Conservation (phyloP, 2,329 filamentous ascomycete genomes). For the Phialophora tarda region DNA sequence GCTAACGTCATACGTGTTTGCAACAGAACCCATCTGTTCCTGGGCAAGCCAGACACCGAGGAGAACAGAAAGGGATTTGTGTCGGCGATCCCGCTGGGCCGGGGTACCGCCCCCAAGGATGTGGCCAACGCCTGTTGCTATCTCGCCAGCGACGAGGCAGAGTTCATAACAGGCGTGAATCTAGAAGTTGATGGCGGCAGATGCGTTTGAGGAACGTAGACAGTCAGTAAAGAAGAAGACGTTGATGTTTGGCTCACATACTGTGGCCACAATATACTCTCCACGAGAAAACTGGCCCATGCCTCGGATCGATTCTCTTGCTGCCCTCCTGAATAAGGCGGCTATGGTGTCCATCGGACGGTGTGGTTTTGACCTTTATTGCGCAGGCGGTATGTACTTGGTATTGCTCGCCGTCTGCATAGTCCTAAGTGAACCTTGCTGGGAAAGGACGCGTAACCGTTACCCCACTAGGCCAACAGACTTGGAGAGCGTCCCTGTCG, state of each 20-base stretch:
- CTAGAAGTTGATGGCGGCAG: slow-evolving; percentile 39
- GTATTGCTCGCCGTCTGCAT: neutral
- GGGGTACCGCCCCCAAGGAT: slow-evolving; percentile 59
- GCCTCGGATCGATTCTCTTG: neutral
- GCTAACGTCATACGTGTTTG: neutral
- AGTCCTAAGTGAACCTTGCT: neutral
- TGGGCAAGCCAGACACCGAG: slow-evolving; percentile 52
- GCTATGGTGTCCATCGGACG: neutral
- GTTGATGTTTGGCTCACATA: neutral
- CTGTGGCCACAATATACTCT: neutral
- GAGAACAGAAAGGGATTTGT: slow-evolving; percentile 53
- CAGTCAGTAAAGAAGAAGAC: neutral
- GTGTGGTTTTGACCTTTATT: neutral
- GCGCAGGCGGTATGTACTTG: neutral
- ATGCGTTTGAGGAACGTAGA: slow-evolving; percentile 22
- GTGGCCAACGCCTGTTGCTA: slow-evolving; percentile 74
- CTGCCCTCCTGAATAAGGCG: neutral
- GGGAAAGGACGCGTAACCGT: neutral
- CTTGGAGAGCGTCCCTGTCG: too few species aligned
- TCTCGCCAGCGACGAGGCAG: slow-evolving; percentile 72
- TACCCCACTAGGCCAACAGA: neutral
- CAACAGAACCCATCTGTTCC: slow-evolving; percentile 46
- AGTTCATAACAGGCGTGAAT: slow-evolving; percentile 62
- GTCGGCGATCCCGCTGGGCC: slow-evolving; percentile 50
- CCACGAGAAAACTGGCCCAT: neutral